Conservation (phyloP, 2,329 filamentous ascomycete genomes). For the Exserohilum turcica region DNA sequence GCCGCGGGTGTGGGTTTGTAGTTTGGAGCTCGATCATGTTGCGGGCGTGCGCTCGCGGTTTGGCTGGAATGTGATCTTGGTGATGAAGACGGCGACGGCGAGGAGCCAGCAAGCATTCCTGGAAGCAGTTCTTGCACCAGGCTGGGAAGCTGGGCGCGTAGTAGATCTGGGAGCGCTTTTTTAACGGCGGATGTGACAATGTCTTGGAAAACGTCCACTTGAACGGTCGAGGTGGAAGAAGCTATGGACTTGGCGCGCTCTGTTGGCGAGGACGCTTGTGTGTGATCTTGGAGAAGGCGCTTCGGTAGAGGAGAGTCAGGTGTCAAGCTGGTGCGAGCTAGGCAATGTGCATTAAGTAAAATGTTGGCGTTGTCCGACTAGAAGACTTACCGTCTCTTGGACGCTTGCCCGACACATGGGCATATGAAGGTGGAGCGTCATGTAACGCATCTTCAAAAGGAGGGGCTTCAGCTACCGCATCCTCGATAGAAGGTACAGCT, state of each 20-base stretch:
- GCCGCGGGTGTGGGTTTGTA: not conserved
- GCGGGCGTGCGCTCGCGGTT: not conserved
- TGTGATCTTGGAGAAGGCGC: slow-evolving; percentile 2
- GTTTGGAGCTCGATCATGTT: not conserved
- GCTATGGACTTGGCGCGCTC: slow-evolving; percentile 1
- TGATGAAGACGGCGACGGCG: not conserved
- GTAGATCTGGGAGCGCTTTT: slow-evolving; percentile 3
- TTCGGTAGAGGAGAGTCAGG: slow-evolving; percentile 7
- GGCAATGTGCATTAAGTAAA: not conserved
- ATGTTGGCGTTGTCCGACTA: not conserved
- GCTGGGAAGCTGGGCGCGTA: slow-evolving; percentile 2
- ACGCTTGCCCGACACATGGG: slow-evolving; percentile 6
- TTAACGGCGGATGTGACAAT: slow-evolving; percentile 4
- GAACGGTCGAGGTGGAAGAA: slow-evolving; percentile 5
- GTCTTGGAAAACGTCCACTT: slow-evolving; percentile 7
- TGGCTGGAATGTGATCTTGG: not conserved
- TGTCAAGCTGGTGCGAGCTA: slow-evolving; percentile 7
- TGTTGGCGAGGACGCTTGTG: not conserved
- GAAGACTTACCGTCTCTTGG: slow-evolving; percentile 1
- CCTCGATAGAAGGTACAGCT: not conserved
- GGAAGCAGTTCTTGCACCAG: slow-evolving; percentile 3
- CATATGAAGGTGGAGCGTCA: slow-evolving; percentile 8
- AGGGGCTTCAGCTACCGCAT: not conserved
- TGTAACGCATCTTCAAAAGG: not conserved
- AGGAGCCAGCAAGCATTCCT: slow-evolving; percentile 1